These are phyloP conservation scores for Saccharomycopsis sp. DNA, from an alignment of 805 yeast species.

Conservation along the genomic window DNA sequence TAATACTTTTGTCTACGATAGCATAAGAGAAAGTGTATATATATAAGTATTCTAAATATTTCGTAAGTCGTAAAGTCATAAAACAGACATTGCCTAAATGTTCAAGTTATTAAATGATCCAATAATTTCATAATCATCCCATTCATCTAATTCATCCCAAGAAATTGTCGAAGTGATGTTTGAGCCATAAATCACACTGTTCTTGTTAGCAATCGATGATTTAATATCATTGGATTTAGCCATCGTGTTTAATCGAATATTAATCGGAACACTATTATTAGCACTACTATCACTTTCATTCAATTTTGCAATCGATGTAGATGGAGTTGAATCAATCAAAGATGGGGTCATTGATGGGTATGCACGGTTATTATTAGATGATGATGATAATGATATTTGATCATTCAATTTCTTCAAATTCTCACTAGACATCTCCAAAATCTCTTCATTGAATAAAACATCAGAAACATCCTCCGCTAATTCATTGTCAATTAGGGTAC, in stretches of 20 bases:
- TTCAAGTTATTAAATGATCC: conserved; percentile 8
- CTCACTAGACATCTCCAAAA: conserved; percentile 9
- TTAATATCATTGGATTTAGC: neutral
- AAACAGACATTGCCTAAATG: neutral
- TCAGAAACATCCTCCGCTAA: neutral
- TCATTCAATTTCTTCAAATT: conserved; percentile 3
- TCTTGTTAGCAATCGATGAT: neutral
- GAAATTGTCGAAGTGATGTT: conserved; percentile 5
- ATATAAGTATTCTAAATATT: too few species aligned
- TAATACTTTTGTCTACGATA: too few species aligned
- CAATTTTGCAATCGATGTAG: conserved; percentile 5
- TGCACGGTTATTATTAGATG: neutral
- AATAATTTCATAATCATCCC: conserved; percentile 11
- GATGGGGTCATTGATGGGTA: conserved; percentile 8
- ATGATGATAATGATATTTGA: neutral
- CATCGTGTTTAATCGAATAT: too few species aligned
- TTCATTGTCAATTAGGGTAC: conserved; percentile 5
- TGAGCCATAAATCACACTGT: conserved; percentile 5
- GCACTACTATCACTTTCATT: neutral
- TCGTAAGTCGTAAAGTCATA: neutral
- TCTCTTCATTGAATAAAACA: conserved; percentile 2
- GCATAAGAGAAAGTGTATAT: too few species aligned
- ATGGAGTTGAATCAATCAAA: conserved; percentile 6
- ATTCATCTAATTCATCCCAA: conserved; percentile 12
- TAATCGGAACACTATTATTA: neutral